Base-by-base conservation (phyloP, 352 stramenopile species). In the Blastocystis sp. region DNA sequence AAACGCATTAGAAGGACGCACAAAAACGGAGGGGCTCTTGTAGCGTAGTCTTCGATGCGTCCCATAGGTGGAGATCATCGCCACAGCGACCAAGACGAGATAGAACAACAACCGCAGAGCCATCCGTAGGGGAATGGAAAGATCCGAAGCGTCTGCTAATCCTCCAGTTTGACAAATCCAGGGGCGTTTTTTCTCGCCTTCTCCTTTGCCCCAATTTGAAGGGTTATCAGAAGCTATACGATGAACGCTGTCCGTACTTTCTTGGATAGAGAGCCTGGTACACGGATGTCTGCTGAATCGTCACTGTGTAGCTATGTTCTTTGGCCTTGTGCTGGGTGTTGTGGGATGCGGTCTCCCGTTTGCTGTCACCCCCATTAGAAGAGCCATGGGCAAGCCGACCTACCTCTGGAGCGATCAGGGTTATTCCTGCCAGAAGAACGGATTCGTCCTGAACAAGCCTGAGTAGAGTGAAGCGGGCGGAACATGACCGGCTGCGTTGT, bases 231-330 rank as follows among this genome's bases (percentile, higher is more conserved):
- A 53, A 84, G 74, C 56, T 84, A 67, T 40, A 14, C 69, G 67
- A 84, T 84, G 74, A 84, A 70, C n/a, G 17, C 66, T 67, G 34
- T 70, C 69, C 74, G 74, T 84, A 84, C 74, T 2, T 84, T 84
- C 74, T 59, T 84, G 14, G 74, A 84, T 84, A 43, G 74, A 45
- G 74, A 84, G 74, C 74, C 74, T 84, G 74, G 74, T 84, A 84
- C 5, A 28, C n/a, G 19, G 43, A 38, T 34, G 2, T 5, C 21
- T 52, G 17, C 41, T 43, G 23, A 14, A 17, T 28, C 40, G 4
- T 23, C 43, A 52, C 38, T 70, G 17, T 52, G 14, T 69, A 84
- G 74, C 74, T 43, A 84, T 84, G 74, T 84, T 84, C 53, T 48
- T 67, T 28, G 74, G 74, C 7, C 45, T 84, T 11, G 56, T 21